Evolutionary conservation across 2,329 filamentous ascomycete species (phyloP).

Genomic region (Gliomastix tumulicola): DNA sequence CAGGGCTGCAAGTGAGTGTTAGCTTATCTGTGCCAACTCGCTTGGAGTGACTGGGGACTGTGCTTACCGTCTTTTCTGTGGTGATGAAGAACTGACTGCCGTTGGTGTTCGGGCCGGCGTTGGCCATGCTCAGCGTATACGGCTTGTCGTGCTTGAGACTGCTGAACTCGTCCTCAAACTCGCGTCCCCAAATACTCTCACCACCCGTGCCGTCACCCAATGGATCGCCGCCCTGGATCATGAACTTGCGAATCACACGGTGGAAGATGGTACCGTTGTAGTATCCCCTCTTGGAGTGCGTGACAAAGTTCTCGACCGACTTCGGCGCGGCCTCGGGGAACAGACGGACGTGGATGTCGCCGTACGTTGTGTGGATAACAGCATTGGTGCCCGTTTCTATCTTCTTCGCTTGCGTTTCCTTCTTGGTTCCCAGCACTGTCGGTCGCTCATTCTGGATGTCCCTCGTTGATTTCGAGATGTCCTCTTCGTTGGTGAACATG

Average conservation of each 20-base stretch:
- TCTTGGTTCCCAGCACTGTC: slow-evolving; percentile 53
- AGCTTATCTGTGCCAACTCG: background rate
- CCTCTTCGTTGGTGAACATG: slow-evolving; percentile 91
- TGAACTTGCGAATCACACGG: slow-evolving; percentile 94
- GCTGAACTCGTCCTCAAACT: slow-evolving; percentile 93
- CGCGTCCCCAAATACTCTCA: slow-evolving; percentile 84
- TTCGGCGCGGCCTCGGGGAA: slow-evolving; percentile 92
- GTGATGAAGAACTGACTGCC: slow-evolving; percentile 98
- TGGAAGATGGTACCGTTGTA: slow-evolving; percentile 99
- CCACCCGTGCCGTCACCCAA: slow-evolving; percentile 88
- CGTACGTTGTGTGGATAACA: slow-evolving; percentile 84
- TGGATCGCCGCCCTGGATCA: slow-evolving; percentile 97
- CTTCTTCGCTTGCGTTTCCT: slow-evolving; percentile 44
- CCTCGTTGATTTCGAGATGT: slow-evolving; percentile 73
- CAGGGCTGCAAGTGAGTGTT: slow-evolving; percentile 53
- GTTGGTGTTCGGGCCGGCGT: slow-evolving; percentile 91
- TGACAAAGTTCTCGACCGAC: slow-evolving; percentile 95
- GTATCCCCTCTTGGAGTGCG: slow-evolving; percentile 81
- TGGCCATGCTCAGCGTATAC: slow-evolving; percentile 96
- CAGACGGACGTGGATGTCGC: slow-evolving; percentile 87
- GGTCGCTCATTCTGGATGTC: slow-evolving; percentile 96
- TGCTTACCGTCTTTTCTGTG: slow-evolving; percentile 80
- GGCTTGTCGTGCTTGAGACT: slow-evolving; percentile 89
- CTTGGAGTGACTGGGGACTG: background rate
- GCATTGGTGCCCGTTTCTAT: slow-evolving; percentile 72